These are phyloP conservation scores for Hemisphaericaspora xylofermentans DNA, from an alignment of 1,139 yeast species.

Conservation along the genomic window DNA sequence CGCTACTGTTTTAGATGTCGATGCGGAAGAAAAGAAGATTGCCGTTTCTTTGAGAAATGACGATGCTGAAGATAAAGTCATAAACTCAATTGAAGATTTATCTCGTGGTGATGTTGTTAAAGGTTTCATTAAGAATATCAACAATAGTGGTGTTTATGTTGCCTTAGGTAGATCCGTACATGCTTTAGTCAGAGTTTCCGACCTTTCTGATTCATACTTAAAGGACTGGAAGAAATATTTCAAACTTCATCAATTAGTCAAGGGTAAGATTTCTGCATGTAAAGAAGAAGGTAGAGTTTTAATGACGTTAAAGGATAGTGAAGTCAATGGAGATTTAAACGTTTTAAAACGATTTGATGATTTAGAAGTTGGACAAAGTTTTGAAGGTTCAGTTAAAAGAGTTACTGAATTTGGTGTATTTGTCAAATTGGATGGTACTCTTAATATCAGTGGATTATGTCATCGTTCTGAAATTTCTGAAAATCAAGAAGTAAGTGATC, in stretches of 20 bases:
- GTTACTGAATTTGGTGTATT: conserved; percentile 92
- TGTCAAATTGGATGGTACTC: conserved; percentile 73
- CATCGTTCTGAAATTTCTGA: conserved; percentile 88
- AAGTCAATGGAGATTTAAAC: conserved; percentile 66
- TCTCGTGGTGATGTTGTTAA: conserved; percentile 69
- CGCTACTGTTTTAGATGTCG: conserved; percentile 61
- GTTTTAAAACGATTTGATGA: conserved; percentile 61
- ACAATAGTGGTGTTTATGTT: conserved; percentile 78
- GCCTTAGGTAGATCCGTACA: conserved; percentile 69
- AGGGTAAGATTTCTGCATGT: conserved; percentile 69
- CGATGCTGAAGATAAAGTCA: conserved; percentile 52
- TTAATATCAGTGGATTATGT: conserved; percentile 79
- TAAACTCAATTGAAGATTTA: conserved; percentile 55
- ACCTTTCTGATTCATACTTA: conserved; percentile 76
- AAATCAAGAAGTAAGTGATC: conserved; percentile 45
- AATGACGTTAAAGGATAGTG: conserved; percentile 80
- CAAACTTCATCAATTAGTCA: conserved; percentile 69
- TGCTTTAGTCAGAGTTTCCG: conserved; percentile 80
- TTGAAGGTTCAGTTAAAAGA: conserved; percentile 76
- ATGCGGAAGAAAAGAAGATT: conserved; percentile 54
- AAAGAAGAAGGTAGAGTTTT: conserved; percentile 65
- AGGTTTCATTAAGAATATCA: conserved; percentile 76
- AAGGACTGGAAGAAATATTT: conserved; percentile 86
- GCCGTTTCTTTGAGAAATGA: conserved; percentile 62
- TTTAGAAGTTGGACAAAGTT: conserved; percentile 64